Conservation (phyloP, 345 rosid species). For the Moricandia moricandioides region DNA sequence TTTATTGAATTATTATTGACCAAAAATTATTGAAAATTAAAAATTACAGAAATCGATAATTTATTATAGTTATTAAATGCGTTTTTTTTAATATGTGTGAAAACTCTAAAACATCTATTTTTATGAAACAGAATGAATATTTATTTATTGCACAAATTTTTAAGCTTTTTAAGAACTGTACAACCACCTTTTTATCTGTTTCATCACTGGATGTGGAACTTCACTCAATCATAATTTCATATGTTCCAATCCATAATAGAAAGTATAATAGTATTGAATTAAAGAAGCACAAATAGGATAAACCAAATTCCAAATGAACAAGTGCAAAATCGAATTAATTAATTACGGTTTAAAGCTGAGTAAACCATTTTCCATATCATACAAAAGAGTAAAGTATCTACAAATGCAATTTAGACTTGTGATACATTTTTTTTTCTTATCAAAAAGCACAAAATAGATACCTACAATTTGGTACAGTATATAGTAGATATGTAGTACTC, state of each 20-base stretch:
- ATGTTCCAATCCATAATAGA: neutral
- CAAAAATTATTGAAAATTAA: no score
- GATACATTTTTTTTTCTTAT: neutral
- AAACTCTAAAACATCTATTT: no score
- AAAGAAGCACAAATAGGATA: neutral
- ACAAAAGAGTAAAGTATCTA: constrained; percentile 14
- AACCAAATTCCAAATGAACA: neutral
- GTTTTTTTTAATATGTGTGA: no score
- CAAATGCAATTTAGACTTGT: constrained; percentile 8
- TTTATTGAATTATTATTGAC: no score
- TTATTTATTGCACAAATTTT: no score
- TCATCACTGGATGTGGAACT: constrained; percentile 8
- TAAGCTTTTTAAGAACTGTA: neutral
- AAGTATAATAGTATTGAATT: neutral
- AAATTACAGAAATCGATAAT: no score
- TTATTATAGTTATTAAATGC: no score
- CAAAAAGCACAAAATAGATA: constrained; percentile 13
- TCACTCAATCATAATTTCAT: constrained; percentile 17
- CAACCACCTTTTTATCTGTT: neutral
- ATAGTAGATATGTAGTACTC: neutral
- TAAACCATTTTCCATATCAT: neutral
- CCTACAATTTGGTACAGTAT: constrained; percentile 7
- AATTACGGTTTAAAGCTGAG: neutral
- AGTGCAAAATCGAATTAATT: neutral
- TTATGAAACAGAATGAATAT: no score